A percentile compares a stretch with the other conserved stretches of the same genome.
phyloP scores from a whole-genome alignment of 495 filamentous ascomycete genomes.

The Ramalina intermedia region DNA sequence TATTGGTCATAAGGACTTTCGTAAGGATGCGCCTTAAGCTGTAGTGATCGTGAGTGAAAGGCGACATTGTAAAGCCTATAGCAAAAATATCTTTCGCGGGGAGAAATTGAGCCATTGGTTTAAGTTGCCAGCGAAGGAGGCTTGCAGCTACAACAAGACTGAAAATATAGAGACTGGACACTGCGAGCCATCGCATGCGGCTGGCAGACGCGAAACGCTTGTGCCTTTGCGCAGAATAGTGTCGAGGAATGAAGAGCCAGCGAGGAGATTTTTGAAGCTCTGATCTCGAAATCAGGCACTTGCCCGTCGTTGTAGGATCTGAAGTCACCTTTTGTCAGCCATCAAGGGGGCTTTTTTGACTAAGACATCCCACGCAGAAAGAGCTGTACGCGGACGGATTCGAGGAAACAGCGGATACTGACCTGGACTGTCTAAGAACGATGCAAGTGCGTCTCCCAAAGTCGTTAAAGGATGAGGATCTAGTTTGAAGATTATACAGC shows the following conservation, averaged over 20 bases:
- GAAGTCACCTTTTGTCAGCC: too few relatives aligned
- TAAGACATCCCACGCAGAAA: background rate
- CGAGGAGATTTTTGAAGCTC: background rate
- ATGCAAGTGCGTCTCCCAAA: conserved; percentile 12
- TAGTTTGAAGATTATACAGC: conserved; percentile 8
- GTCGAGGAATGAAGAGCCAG: background rate
- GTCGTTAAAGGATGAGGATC: conserved; percentile 5
- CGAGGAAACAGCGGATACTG: background rate
- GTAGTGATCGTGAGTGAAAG: background rate
- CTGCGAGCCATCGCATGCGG: background rate
- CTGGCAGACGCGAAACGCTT: background rate
- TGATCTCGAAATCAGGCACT: background rate
- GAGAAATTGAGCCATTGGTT: background rate
- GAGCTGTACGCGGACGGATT: too few relatives aligned
- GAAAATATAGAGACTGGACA: background rate
- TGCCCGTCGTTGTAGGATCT: background rate
- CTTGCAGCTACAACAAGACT: background rate
- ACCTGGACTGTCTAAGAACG: background rate
- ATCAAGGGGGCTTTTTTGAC: background rate
- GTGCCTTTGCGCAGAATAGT: background rate
- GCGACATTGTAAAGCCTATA: background rate
- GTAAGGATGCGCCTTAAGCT: background rate
- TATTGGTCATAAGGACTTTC: conserved; percentile 24
- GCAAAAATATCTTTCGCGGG: conserved; percentile 9
- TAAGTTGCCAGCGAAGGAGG: background rate